Evolutionary conservation across 495 filamentous ascomycete genomes (phyloP).

Genomic region (Stereocaulon alpinum): DNA sequence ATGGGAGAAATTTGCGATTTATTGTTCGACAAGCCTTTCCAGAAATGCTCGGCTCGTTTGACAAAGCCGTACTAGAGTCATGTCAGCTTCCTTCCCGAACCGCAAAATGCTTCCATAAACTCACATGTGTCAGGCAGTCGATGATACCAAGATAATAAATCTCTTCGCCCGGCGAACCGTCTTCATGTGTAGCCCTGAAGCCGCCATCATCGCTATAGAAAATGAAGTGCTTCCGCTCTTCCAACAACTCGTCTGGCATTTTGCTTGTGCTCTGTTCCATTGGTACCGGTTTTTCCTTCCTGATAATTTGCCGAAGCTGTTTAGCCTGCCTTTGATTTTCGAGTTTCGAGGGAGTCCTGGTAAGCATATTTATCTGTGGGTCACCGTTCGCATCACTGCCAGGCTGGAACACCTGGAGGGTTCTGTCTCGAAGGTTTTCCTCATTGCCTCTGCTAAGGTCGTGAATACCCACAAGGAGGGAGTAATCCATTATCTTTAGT

Average conservation of each 20-base stretch:
- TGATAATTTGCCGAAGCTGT: constrained; percentile 84
- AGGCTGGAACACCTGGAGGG: constrained; percentile 88
- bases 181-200: constrained; percentile 85
- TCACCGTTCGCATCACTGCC: constrained; percentile 58
- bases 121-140: constrained; percentile 90
- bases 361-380: constrained; percentile 50
- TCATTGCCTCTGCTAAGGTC: constrained; percentile 83
- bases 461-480: constrained; percentile 87
- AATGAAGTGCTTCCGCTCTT: constrained; percentile 55
- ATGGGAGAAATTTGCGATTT: constrained; percentile 84
- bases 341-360: constrained; percentile 87
- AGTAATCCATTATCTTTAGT: constrained; percentile 98
- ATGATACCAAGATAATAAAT: constrained; percentile 98
- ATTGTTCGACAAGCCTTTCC: constrained; percentile 78
- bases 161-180: constrained; percentile 73
- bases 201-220: constrained; percentile 95
- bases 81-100: not conserved
- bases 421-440: constrained; percentile 91
- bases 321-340: constrained; percentile 87
- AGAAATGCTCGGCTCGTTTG: constrained; percentile 84
- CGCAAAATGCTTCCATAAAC: constrained; percentile 20
- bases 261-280: constrained; percentile 71
- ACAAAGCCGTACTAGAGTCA: constrained; percentile 67
- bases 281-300: constrained; percentile 81
- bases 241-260: constrained; percentile 81